Percentiles rank a stretch among this genome's conserved stretches.
Evolutionary conservation across 1,139 yeast genomes (phyloP).

Genomic region (Suhomyces maxii): DNA sequence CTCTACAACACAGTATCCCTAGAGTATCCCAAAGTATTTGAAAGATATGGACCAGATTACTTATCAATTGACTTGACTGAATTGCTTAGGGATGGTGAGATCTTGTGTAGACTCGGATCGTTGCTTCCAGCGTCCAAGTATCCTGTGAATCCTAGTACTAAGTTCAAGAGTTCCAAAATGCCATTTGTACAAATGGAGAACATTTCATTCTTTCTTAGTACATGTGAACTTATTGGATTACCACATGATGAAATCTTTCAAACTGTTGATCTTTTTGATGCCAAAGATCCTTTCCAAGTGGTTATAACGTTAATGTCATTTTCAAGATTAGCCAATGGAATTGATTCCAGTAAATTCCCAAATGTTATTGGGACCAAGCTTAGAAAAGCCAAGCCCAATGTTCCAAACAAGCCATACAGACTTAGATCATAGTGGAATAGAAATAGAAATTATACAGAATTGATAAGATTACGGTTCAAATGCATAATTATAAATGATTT

Average conservation of each 20-base stretch:
- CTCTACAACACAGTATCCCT: conserved; percentile 18
- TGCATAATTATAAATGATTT: too few species aligned
- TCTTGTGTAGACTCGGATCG: conserved; percentile 54
- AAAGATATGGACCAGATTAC: conserved; percentile 12
- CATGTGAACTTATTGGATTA: conserved; percentile 63
- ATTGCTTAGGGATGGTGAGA: conserved; percentile 62
- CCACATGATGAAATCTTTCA: conserved; percentile 85
- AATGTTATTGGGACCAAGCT: conserved; percentile 38
- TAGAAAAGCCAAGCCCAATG: conserved; percentile 34
- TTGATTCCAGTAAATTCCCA: conserved; percentile 32
- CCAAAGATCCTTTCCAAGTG: conserved; percentile 76
- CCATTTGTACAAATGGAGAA: conserved; percentile 92
- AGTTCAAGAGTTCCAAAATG: conserved; percentile 65
- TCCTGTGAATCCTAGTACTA: conserved; percentile 37
- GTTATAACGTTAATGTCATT: conserved; percentile 71
- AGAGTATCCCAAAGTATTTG: conserved; percentile 8
- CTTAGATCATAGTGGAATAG: conserved; percentile 8
- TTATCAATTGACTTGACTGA: conserved; percentile 43
- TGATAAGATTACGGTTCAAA: too few species aligned
- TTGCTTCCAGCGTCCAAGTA: conserved; percentile 27
- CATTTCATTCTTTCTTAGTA: conserved; percentile 66
- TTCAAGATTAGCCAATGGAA: conserved; percentile 49
- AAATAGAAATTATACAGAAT: background rate
- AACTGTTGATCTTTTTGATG: conserved; percentile 76
- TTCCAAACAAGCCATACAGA: conserved; percentile 38